Evolutionary conservation across 192 early-diverging fungal genomes (phyloP).

Genomic region (Coemansia sp.): DNA sequence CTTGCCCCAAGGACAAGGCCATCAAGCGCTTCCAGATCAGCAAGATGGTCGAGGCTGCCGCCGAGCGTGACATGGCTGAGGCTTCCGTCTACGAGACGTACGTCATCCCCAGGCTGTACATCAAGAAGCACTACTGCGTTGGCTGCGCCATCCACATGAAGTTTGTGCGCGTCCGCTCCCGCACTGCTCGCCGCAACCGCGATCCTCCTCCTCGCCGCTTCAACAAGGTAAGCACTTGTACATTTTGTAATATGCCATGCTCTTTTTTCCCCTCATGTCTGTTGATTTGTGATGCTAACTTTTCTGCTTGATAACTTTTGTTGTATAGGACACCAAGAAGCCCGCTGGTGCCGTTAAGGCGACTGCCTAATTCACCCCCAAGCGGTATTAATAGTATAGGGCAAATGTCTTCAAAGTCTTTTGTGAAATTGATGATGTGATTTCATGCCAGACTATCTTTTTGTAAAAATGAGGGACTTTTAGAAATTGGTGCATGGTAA

Average conservation of each 20-base stretch:
- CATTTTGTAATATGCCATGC: background rate
- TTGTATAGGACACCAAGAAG: slow-evolving; percentile 64
- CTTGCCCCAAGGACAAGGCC: slow-evolving; percentile 99
- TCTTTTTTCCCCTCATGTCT: background rate
- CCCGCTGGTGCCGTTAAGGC: slow-evolving; percentile 43
- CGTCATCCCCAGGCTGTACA: slow-evolving; percentile 97
- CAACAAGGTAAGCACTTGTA: slow-evolving; percentile 59
- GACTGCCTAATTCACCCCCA: slow-evolving; percentile 25
- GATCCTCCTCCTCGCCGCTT: slow-evolving; percentile 90
- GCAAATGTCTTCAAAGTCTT: slow-evolving; percentile 10
- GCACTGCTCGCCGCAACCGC: slow-evolving; percentile 85
- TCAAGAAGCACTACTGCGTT: slow-evolving; percentile 97
- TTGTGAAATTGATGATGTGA: slow-evolving; percentile 10
- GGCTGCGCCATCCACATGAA: slow-evolving; percentile 93
- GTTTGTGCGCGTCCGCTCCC: slow-evolving; percentile 92
- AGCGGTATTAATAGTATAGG: slow-evolving; percentile 1
- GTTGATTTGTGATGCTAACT: background rate
- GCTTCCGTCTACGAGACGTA: slow-evolving; percentile 96
- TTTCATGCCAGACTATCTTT: background rate
- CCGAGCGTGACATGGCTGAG: slow-evolving; percentile 93
- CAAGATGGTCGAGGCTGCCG: slow-evolving; percentile 99
- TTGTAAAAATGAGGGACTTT: background rate
- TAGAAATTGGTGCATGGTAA: background rate
- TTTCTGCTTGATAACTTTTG: slow-evolving; percentile 15
- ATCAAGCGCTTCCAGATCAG: slow-evolving; percentile 99